phyloP scores from a whole-genome alignment of 2,329 filamentous ascomycete genomes.

The Clonostachys solani region DNA sequence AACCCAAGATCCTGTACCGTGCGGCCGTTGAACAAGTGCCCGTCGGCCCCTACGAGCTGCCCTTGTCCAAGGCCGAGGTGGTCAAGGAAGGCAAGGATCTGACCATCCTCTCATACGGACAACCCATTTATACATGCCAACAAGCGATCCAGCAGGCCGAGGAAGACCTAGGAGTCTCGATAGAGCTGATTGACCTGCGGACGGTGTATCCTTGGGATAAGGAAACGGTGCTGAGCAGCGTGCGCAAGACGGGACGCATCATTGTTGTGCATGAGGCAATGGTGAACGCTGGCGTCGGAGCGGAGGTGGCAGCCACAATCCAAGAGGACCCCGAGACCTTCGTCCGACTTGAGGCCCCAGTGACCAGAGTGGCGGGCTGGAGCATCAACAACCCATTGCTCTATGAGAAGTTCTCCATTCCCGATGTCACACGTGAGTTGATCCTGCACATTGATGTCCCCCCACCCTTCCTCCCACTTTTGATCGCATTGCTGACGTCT shows the following conservation, averaged over 20 bases:
- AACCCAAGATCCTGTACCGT: slow-evolving; percentile 89
- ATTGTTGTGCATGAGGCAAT: slow-evolving; percentile 91
- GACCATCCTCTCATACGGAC: slow-evolving; percentile 84
- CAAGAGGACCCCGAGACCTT: slow-evolving; percentile 77
- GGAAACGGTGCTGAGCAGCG: slow-evolving; percentile 73
- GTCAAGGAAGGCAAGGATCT: slow-evolving; percentile 76
- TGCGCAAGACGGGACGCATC: slow-evolving; percentile 80
- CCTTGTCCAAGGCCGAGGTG: slow-evolving; percentile 80
- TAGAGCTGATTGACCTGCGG: slow-evolving; percentile 83
- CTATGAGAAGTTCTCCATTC: slow-evolving; percentile 78
- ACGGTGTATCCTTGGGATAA: slow-evolving; percentile 93
- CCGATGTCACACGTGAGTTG: slow-evolving; percentile 80
- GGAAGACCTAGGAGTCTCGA: slow-evolving; percentile 69
- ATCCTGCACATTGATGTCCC: not conserved
- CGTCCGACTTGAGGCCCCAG: slow-evolving; percentile 76
- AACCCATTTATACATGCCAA: slow-evolving; percentile 80
- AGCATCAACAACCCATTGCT: slow-evolving; percentile 76
- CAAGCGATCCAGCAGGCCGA: slow-evolving; percentile 71
- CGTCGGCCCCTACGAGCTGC: slow-evolving; percentile 73
- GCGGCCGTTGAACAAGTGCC: slow-evolving; percentile 91
- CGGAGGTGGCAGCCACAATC: slow-evolving; percentile 83
- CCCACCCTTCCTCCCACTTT: not conserved
- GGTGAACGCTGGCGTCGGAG: slow-evolving; percentile 84
- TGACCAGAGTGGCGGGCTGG: slow-evolving; percentile 84
- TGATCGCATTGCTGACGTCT: not conserved